Base-by-base conservation (phyloP, 2,329 filamentous ascomycete genomes). In the Pseudonectria buxi region DNA sequence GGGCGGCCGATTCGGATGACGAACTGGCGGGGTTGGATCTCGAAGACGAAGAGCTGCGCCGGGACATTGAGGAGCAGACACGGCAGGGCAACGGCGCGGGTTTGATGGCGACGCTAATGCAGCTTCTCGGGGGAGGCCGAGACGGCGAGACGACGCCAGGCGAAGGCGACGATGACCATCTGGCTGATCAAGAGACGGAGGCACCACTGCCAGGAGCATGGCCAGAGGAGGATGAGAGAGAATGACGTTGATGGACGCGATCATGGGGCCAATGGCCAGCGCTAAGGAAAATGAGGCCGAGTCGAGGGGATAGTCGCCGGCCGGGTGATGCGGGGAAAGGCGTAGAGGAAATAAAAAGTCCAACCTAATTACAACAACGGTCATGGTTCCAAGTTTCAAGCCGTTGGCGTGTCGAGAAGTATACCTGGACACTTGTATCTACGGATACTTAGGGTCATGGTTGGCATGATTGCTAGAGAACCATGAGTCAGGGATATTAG, bases 141-240 rank as follows among this genome's bases (percentile, higher is more conserved):
- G 18, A 29, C n/a, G 9, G n/a, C 14, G 12, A 35, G 10, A 24
- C 15, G 41, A 42, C 28, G 37, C 28, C 36, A 13, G 47, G 35
- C 9, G 38, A 33, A 24, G 26, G 29, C n/a, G 39, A 40, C 7
- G 35, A 32, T 9, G 41, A 36, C 7, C 33, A 33, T 7, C 25
- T 27, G 24, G 31, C 30, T 11, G 37, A n/a, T n/a, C n/a, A 42
- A 6, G 36, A 45, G 14, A 31, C 30, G 27, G 44, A 43, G 36
- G 35, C 24, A 10, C 15, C 18, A 7, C 27, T 56, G 10, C 60
- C 61, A 10, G 61, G 60, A 24, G 54, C 56, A 24, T 63, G 60
- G 60, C 60, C 60, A 12, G 52, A 49, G n/a, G 55, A 54, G n/a
- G n/a, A n/a, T n/a, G n/a, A n/a, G n/a, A 16, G 38, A 49, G 10